Evolutionary conservation across 306 rosid genomes (phyloP).

Genomic region (Lathyrus tuberosus): DNA sequence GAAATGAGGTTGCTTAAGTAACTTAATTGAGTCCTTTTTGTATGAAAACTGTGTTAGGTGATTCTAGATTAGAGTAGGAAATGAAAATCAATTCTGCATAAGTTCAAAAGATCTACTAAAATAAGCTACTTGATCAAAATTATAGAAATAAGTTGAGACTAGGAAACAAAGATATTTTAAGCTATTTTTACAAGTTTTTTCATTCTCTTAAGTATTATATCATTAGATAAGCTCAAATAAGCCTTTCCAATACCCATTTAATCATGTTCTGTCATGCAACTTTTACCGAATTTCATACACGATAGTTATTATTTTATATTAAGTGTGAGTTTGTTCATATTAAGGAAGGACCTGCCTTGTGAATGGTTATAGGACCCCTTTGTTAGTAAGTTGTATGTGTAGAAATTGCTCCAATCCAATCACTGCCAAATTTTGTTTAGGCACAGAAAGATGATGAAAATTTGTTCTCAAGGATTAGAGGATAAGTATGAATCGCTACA

Average conservation of each 20-base stretch:
- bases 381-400: conserved; percentile 3
- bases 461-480: not conserved
- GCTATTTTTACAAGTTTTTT: not conserved
- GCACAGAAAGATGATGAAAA: conserved; percentile 13
- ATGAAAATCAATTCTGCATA: not conserved
- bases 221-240: not conserved
- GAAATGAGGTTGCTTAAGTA: not conserved
- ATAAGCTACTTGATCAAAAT: not conserved
- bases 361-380: not conserved
- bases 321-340: not conserved
- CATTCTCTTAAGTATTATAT: not conserved
- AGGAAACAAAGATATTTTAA: not conserved
- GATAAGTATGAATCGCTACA: conserved; percentile 7
- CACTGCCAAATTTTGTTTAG: conserved; percentile 9
- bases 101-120: not conserved
- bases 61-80: not conserved
- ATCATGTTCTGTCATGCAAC: not conserved
- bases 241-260: not conserved
- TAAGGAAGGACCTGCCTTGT: conserved; percentile 8
- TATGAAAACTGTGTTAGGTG: not conserved
- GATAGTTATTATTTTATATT: no score
- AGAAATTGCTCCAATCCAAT: conserved; percentile 1
- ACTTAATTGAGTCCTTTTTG: not conserved
- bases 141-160: not conserved
- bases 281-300: conserved; percentile 7